Evolutionary conservation across 129 eudicot species (phyloP), one percentile per base, ranked within the genome.

Genomic region (Tagetes patula): DNA sequence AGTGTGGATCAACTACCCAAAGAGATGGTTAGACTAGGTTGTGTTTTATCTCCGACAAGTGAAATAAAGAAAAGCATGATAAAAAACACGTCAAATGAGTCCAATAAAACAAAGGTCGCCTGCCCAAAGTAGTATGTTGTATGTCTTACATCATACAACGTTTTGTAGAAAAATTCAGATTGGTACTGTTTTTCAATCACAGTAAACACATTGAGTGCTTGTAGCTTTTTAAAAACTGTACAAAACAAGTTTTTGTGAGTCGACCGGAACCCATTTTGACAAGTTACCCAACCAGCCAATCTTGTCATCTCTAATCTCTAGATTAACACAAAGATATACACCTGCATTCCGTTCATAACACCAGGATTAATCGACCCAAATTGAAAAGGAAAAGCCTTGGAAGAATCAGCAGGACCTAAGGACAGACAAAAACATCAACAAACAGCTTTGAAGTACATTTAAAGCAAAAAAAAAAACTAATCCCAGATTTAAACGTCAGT

Each of bases 351-450:
- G 37, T 87, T 87, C 82, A 85, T 78, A 45, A 86, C 71, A 77
- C 89, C 85, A 1, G 98, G 90, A 72, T 87, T 88, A 70, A 94
- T 82, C 20, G 97, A 85, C 71, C 98, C 98, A 83, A 94, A 94
- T 78, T 94, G 98, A 77, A 94, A 83, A 58, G 91, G 40, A 74
- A 87, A 81, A 36, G 87, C 73, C 76, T 46, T 82, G 20, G 92
- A 85, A 43, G 86, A 79, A 71, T 84, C 98, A 72, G 79, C 91
- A 38, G 90, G 79, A 58, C 81, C 87, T 82, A 79, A 47, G 42
- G 41, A 40, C 55, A 47, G 12, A 75, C 47, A 56, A 55, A 61
- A 74, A 32, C 8, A 76, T 65, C 63, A 36, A 67, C 50, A 63
- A 45, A 69, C 45, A 11, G 4, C 41, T 55, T 45, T 58, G 46